These are phyloP conservation scores for Claviceps sp. DNA, from an alignment of 2,329 filamentous ascomycete species.

Conservation along the genomic window DNA sequence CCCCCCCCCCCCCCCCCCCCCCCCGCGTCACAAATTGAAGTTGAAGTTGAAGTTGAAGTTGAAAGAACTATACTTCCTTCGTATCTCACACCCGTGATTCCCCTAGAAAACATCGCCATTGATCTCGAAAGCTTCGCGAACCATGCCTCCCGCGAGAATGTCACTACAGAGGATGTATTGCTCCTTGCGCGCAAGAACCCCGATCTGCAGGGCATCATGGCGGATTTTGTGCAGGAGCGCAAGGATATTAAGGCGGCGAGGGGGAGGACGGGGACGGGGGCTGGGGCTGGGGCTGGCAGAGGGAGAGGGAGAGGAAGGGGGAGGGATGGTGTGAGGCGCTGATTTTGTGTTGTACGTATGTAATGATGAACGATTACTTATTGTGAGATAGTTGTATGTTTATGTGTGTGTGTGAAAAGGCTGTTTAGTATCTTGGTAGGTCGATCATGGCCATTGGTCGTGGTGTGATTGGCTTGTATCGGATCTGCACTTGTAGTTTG, in stretches of 20 bases:
- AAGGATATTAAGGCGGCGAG: conserved; percentile 22
- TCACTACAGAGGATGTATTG: conserved; percentile 78
- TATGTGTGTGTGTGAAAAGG: too few species aligned
- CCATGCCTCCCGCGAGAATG: conserved; percentile 68
- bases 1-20: too few species aligned
- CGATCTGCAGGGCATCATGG: conserved; percentile 64
- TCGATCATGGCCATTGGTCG: too few species aligned
- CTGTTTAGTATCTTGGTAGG: too few species aligned
- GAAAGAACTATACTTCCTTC: neutral
- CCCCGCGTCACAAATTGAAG: too few species aligned
- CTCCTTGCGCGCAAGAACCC: conserved; percentile 79
- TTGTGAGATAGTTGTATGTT: too few species aligned
- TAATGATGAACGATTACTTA: too few species aligned
- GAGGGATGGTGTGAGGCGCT: neutral
- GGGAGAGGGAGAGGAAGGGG: neutral
- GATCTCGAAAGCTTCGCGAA: conserved; percentile 46
- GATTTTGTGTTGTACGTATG: neutral
- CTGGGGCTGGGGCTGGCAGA: neutral
- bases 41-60: too few species aligned
- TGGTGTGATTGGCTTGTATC: too few species aligned
- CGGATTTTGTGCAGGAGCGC: conserved; percentile 49
- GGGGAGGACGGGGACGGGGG: conserved; percentile 18
- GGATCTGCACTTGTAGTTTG: too few species aligned
- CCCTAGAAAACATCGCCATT: conserved; percentile 38
- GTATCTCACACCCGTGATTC: neutral